Conservation (phyloP, 1,284 basidiomycete species). For the Pseudozyma sp. region DNA sequence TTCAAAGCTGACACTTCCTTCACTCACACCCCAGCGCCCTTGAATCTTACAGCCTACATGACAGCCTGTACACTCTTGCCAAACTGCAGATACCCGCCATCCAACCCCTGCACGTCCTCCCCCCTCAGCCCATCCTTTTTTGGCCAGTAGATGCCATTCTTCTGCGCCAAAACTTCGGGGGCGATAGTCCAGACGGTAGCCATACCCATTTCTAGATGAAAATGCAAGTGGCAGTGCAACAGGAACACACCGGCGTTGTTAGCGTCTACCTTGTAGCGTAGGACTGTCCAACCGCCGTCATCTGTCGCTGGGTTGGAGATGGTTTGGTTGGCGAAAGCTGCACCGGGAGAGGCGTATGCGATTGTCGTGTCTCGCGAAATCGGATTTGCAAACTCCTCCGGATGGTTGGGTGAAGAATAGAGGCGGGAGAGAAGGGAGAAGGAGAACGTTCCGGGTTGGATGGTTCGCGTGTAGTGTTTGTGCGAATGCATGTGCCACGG, state of each 20-base stretch:
- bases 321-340: slow-evolving; percentile 27
- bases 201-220: slow-evolving; percentile 60
- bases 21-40: too few relatives aligned
- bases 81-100: background rate
- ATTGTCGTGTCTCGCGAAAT: slow-evolving; percentile 53
- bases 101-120: slow-evolving; percentile 11
- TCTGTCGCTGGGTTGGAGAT: slow-evolving; percentile 12
- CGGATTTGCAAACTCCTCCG: slow-evolving; percentile 8
- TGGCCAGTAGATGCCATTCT: slow-evolving; percentile 10
- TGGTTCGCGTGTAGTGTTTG: slow-evolving; percentile 47
- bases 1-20: too few relatives aligned
- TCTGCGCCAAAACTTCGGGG: slow-evolving; percentile 10
- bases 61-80: background rate
- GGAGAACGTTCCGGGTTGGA: slow-evolving; percentile 44
- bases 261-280: slow-evolving; percentile 42
- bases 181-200: slow-evolving; percentile 39
- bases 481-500: slow-evolving; percentile 55
- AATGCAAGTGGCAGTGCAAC: slow-evolving; percentile 51
- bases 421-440: slow-evolving; percentile 15
- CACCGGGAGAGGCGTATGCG: slow-evolving; percentile 48
- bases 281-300: slow-evolving; percentile 49
- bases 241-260: slow-evolving; percentile 34
- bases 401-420: slow-evolving; percentile 1
- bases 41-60: background rate
- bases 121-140: background rate